These are phyloP conservation scores for Venturia carpophila DNA, from an alignment of 2,329 filamentous ascomycete species.

Conservation along the genomic window DNA sequence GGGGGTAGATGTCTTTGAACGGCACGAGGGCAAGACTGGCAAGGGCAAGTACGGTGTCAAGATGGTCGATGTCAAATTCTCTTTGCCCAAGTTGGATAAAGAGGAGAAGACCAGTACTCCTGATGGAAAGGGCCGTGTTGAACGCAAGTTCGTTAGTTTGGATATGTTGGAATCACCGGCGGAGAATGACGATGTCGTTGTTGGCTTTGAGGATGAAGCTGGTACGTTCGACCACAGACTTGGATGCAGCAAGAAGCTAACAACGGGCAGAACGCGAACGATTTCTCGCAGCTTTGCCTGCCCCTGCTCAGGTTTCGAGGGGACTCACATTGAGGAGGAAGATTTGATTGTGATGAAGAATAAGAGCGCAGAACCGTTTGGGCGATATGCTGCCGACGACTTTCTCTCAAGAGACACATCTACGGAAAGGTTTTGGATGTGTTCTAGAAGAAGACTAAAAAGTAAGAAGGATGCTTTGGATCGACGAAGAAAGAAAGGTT, in stretches of 20 bases:
- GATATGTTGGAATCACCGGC: slow-evolving; percentile 84
- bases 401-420: background rate
- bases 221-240: slow-evolving; percentile 47
- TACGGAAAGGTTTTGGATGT: background rate
- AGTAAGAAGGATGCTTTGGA: background rate
- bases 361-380: background rate
- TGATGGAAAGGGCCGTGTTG: slow-evolving; percentile 53
- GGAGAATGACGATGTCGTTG: slow-evolving; percentile 85
- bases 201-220: slow-evolving; percentile 71
- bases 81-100: slow-evolving; percentile 53
- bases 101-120: slow-evolving; percentile 35
- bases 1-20: slow-evolving; percentile 75
- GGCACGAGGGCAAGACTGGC: slow-evolving; percentile 34
- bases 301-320: slow-evolving; percentile 23
- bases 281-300: slow-evolving; percentile 40
- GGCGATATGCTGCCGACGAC: background rate
- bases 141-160: slow-evolving; percentile 70
- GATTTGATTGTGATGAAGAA: background rate
- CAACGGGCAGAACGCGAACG: slow-evolving; percentile 35
- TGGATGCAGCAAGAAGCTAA: background rate
- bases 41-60: slow-evolving; percentile 58
- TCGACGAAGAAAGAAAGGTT: background rate
- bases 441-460: background rate
- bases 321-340: slow-evolving; percentile 15
- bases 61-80: slow-evolving; percentile 86